Base-by-base conservation (phyloP, 352 stramenopile species). In the Phytophthora hybrid region DNA sequence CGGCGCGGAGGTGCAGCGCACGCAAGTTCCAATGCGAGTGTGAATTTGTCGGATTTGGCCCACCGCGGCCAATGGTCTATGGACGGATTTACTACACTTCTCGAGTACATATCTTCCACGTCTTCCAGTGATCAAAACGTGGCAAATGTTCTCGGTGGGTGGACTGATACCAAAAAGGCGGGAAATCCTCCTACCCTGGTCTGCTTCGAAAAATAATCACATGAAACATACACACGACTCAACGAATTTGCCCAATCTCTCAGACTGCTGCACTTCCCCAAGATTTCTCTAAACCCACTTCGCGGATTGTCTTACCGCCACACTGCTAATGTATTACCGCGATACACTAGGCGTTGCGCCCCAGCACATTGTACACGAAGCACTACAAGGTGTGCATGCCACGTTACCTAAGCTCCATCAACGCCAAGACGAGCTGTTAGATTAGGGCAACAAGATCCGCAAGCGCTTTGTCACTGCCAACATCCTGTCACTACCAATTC, bases 61-160 rank as follows among this genome's bases (percentile, higher is more conserved):
- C 66, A 76, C 18, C 61, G 72, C 18, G 66, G 62, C 0, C 9
- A 65, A 4, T 73, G 72, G 66, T 61, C 57, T 37, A 76, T 70
- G 62, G 58, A 76, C 34, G 62, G 72, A 4, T 79, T 73, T 46
- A 44, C 47, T 1, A 73, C 53, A 4, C 29, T 73, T 0, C 61
- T 79, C 0, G 51, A 79, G 14, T 79, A 76, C 19, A 75, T 72
- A 39, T 76, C 57, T 0, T 59, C 66, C 3, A 71, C 72, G 1
- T 53, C 67, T 0, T 21, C 62, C 0, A 76, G 63, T 19, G 62
- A 73, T 16, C 62, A 73, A 21, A 73, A 49, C 9, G 61, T 76
- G 23, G 53, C 58, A 14, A 76, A 79, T 58, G 37, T 72, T 0
- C 52, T 78, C 16, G 49, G 66, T 16, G 62, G 62, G 2, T 74